Conservation (phyloP, 2,329 filamentous ascomycete species). For the Tolypocladium capitatum region DNA sequence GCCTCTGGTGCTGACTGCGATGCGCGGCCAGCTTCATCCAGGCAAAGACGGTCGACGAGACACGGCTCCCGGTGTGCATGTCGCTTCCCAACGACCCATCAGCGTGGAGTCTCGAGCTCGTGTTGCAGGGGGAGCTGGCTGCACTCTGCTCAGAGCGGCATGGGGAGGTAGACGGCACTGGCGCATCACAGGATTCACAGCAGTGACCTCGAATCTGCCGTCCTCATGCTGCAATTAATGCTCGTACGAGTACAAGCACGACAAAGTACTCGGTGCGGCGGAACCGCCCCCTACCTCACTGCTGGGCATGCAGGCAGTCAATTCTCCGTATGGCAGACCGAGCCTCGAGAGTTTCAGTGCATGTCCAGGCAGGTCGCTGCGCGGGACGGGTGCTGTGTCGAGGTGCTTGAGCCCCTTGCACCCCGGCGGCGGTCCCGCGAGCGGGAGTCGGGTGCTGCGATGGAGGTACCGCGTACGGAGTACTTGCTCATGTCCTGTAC, state of each 20-base stretch:
- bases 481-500: background rate
- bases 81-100: background rate
- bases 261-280: background rate
- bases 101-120: background rate
- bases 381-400: background rate
- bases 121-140: too few species aligned
- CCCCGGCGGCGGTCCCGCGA: background rate
- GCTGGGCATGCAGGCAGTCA: conserved; percentile 2
- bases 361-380: too few species aligned
- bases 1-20: background rate
- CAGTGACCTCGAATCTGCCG: background rate
- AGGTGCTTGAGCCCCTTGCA: background rate
- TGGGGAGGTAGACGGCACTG: background rate
- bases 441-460: background rate
- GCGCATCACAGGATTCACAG: background rate
- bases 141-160: too few species aligned
- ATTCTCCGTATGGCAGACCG: conserved; percentile 1
- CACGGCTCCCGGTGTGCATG: background rate
- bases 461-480: too few species aligned
- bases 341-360: background rate
- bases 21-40: background rate
- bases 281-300: background rate
- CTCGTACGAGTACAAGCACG: background rate
- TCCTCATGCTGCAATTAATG: background rate
- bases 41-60: background rate